These are phyloP conservation scores for Pseudofabraea citricarpa DNA, from an alignment of 2,329 filamentous ascomycete species.

Conservation along the genomic window DNA sequence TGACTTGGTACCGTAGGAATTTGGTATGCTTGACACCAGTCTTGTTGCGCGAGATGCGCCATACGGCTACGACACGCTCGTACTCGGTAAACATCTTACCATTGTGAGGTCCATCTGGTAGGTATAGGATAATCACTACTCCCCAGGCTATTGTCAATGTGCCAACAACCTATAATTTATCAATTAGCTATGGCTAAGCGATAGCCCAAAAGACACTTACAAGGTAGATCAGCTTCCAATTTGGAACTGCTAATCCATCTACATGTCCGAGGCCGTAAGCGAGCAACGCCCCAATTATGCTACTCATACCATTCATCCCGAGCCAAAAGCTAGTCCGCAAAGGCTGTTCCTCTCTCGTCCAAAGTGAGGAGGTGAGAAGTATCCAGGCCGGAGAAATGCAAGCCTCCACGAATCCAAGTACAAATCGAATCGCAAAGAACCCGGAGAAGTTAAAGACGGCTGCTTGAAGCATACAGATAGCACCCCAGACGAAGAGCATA, in stretches of 20 bases:
- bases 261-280: conserved; percentile 65
- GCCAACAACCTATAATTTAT: conserved; percentile 53
- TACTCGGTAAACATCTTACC: conserved; percentile 62
- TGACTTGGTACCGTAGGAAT: conserved; percentile 54
- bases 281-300: conserved; percentile 54
- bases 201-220: conserved; percentile 50
- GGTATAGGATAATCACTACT: conserved; percentile 41
- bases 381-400: conserved; percentile 62
- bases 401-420: conserved; percentile 53
- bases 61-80: conserved; percentile 58
- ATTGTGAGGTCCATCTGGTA: conserved; percentile 59
- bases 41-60: conserved; percentile 54
- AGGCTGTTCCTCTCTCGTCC: conserved; percentile 59
- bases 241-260: conserved; percentile 40
- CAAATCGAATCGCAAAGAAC: conserved; percentile 60
- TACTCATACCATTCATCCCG: conserved; percentile 43
- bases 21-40: conserved; percentile 54
- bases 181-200: conserved; percentile 52
- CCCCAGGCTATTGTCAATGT: conserved; percentile 45
- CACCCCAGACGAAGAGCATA: conserved; percentile 40
- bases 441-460: conserved; percentile 46
- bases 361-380: conserved; percentile 53
- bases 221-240: conserved; percentile 68
- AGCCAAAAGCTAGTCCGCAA: conserved; percentile 63
- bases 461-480: conserved; percentile 12